A percentile compares a stretch with the other conserved stretches of the same genome.
Evolutionary conservation across 805 yeast species (phyloP).

Genomic region (Starmerella stellata): DNA sequence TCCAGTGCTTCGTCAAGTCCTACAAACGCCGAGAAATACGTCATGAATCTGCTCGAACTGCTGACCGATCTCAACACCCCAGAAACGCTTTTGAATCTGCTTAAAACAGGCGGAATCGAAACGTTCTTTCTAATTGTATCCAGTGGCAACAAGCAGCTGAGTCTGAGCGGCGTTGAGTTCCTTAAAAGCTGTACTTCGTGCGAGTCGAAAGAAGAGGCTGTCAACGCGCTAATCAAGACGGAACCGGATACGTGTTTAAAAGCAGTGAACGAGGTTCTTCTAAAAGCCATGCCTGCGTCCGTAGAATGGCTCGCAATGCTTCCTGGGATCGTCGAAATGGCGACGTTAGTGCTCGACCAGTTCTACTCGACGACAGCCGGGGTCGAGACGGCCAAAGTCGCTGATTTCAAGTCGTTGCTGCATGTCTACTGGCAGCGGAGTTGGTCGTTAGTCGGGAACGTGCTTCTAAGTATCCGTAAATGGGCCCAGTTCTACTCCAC

Average conservation of each 20-base stretch:
- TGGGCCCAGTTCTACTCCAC: slow-evolving; percentile 59
- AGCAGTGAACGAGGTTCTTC: slow-evolving; percentile 2
- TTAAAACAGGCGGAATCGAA: slow-evolving; percentile 1
- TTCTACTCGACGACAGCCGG: slow-evolving; percentile 11
- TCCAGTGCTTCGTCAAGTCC: too few species aligned
- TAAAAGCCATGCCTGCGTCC: slow-evolving; percentile 3
- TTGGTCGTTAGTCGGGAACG: slow-evolving; percentile 57
- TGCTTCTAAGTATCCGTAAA: slow-evolving; percentile 43
- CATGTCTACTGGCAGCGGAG: slow-evolving; percentile 42
- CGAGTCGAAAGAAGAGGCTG: slow-evolving; percentile 2
- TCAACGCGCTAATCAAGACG: slow-evolving; percentile 1
- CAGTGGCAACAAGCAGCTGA: slow-evolving; percentile 6
- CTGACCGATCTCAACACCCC: slow-evolving; percentile 4
- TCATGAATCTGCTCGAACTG: slow-evolving; percentile 5
- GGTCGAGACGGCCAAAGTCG: slow-evolving; percentile 6
- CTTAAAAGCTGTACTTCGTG: slow-evolving; percentile 1
- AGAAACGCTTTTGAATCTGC: not conserved
- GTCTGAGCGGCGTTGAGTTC: slow-evolving; percentile 9
- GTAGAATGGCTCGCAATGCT: slow-evolving; percentile 7
- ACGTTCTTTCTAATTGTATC: slow-evolving; percentile 1
- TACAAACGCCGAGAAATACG: too few species aligned
- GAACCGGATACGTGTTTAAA: slow-evolving; percentile 1
- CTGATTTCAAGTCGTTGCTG: not conserved
- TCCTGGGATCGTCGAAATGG: slow-evolving; percentile 7
- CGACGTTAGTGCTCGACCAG: slow-evolving; percentile 5